Evolutionary conservation across 441 rosid genomes (phyloP).

Genomic region (Erodium trifolium): DNA sequence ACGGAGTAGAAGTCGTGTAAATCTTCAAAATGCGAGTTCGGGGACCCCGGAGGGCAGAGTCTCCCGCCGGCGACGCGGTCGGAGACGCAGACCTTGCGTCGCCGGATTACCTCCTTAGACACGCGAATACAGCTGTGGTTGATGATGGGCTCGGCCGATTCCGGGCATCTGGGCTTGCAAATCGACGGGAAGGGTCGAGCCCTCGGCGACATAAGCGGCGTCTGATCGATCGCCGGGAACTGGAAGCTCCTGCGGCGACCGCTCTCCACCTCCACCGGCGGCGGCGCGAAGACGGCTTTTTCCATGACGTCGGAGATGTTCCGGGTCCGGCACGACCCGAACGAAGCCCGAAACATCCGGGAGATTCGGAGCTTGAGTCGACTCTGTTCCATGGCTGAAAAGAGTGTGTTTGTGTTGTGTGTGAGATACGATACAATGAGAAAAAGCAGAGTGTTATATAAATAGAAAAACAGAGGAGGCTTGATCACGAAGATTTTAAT

Average conservation of each 20-base stretch:
- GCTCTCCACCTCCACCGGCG: conserved; percentile 17
- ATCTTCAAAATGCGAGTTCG: neutral
- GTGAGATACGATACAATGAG: conserved; percentile 2
- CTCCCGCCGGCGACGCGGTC: neutral
- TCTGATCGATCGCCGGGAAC: neutral
- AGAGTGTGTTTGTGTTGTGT: too few relatives aligned
- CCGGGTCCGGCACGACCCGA: conserved; percentile 51
- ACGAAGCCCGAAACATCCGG: conserved; percentile 55
- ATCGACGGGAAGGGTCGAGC: conserved; percentile 36
- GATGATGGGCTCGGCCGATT: conserved; percentile 16
- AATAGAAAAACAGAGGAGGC: conserved; percentile 12
- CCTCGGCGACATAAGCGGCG: conserved; percentile 18
- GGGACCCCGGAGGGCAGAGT: neutral
- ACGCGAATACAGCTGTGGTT: conserved; percentile 25
- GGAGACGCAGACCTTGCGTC: conserved; percentile 27
- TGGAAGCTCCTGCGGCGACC: neutral
- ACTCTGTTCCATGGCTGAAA: conserved; percentile 40
- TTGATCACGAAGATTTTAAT: neutral
- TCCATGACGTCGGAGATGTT: conserved; percentile 51
- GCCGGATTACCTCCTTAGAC: conserved; percentile 22
- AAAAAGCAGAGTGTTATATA: conserved; percentile 2
- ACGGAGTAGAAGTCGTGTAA: neutral
- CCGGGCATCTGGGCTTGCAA: conserved; percentile 36
- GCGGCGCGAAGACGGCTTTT: conserved; percentile 35
- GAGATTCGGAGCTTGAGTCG: conserved; percentile 35